A percentile compares a stretch with the other conserved stretches of the same genome.
Conservation (phyloP, 2,329 filamentous ascomycete species). For the Pestalotiopsis sp. region DNA sequence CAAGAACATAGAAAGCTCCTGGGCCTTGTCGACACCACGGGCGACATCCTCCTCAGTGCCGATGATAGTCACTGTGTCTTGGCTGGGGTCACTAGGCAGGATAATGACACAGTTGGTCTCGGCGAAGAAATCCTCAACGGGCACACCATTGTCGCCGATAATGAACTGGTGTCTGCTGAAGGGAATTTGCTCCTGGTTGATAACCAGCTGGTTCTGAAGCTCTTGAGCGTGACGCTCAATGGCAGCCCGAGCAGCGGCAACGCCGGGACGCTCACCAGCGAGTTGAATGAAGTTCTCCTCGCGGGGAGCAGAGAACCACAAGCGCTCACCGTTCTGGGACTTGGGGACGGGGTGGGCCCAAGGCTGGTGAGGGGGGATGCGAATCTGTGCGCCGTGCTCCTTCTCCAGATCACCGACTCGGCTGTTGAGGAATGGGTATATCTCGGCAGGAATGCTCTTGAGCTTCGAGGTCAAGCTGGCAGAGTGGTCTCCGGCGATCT, state of each 20-base stretch:
- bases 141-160: constrained; percentile 79
- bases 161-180: constrained; percentile 93
- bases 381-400: constrained; percentile 75
- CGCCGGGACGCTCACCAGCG: constrained; percentile 80
- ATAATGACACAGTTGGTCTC: constrained; percentile 91
- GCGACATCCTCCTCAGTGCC: constrained; percentile 76
- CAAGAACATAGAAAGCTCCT: constrained; percentile 87
- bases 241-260: constrained; percentile 76
- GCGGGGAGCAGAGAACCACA: constrained; percentile 71
- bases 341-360: constrained; percentile 73
- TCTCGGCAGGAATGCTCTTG: constrained; percentile 84
- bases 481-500: constrained; percentile 84
- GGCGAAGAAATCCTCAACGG: constrained; percentile 82
- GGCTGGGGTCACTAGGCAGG: constrained; percentile 75
- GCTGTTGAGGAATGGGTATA: constrained; percentile 90
- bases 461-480: constrained; percentile 81
- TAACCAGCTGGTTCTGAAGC: constrained; percentile 73
- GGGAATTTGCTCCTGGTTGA: constrained; percentile 81
- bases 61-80: constrained; percentile 82
- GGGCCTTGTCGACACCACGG: constrained; percentile 77
- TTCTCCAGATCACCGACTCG: constrained; percentile 70
- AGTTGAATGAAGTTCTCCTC: constrained; percentile 79
- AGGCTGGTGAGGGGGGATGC: constrained; percentile 80
- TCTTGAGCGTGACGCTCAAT: constrained; percentile 80
- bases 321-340: constrained; percentile 63